Base-by-base conservation (phyloP, 345 rosid genomes). In the Anacardium occidentale region DNA sequence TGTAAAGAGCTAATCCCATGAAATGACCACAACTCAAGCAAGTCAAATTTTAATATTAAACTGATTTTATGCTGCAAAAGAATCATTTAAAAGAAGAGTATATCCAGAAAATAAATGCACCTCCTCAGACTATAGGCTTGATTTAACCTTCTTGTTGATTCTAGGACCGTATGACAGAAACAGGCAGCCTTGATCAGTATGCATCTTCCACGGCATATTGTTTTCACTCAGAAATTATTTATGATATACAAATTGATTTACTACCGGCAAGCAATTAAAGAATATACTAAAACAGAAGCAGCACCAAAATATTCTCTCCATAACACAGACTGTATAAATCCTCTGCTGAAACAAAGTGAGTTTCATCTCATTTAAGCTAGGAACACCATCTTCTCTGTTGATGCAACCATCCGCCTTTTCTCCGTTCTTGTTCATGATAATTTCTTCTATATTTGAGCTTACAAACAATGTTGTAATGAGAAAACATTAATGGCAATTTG, bases 101-200 rank as follows among this genome's bases (percentile, higher is more conserved):
- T 29, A 29, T 29, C 6, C 74, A 67, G 62, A 15, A 79, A 42
- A 32, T 37, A 51, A 77, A 75, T 76, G 3, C 73, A 91, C 98
- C 86, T 91, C 97, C 74, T 88, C 84, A 58, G 94, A 90, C 51
- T 81, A 92, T 91, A 62, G 99, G 88, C 45, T 81, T 91, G 48
- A 91, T 69, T 66, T 95, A 95, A 62, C 98, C 97, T 76, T 85
- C 83, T 61, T 94, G 84, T 76, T 85, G 91, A 81, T 95, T 92
- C 96, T 98, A 95, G 0, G 92, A 95, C 74, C 78, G 71, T 62
- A 95, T 89, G 42, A 92, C 69, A 73, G 94, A 86, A 79, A 95
- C 85, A 24, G 96, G 98, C 70, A 92, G 57, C 63, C 83, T 68
- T 12, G 98, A 91, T 20, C 91, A 85, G 82, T 85, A 84, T 1